A percentile compares a stretch with the other conserved stretches of the same genome.
phyloP scores from a whole-genome alignment of 164 flowering plant species.

The Sextonia rubra region DNA sequence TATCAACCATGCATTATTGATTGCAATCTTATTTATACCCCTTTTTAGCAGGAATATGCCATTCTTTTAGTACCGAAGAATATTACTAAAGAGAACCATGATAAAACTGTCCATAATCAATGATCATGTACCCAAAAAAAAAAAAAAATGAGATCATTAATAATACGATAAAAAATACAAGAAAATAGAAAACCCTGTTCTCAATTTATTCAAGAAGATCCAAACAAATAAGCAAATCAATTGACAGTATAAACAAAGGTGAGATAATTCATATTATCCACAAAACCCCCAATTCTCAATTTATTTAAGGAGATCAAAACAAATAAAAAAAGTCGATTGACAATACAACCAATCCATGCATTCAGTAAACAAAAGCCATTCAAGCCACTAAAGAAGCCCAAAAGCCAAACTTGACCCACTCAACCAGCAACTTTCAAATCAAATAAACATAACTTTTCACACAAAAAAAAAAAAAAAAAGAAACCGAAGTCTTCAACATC shows the following conservation, averaged over 20 bases:
- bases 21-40: background rate
- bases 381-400: background rate
- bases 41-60: background rate
- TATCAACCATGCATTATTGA: background rate
- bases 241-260: background rate
- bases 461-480: background rate
- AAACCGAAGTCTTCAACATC: background rate
- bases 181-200: background rate
- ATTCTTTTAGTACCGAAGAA: background rate
- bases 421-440: background rate
- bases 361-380: background rate
- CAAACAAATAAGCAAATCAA: background rate
- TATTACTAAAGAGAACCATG: background rate
- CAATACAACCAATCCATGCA: background rate
- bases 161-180: background rate
- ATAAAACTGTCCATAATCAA: background rate
- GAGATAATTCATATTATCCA: background rate
- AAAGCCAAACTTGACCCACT: background rate
- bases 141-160: background rate
- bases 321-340: background rate
- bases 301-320: background rate
- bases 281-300: background rate
- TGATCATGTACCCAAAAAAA: background rate
- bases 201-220: background rate
- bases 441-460: background rate